Evolutionary conservation across 2,329 filamentous ascomycete genomes (phyloP).

Genomic region (Stachybotrys chartarum): DNA sequence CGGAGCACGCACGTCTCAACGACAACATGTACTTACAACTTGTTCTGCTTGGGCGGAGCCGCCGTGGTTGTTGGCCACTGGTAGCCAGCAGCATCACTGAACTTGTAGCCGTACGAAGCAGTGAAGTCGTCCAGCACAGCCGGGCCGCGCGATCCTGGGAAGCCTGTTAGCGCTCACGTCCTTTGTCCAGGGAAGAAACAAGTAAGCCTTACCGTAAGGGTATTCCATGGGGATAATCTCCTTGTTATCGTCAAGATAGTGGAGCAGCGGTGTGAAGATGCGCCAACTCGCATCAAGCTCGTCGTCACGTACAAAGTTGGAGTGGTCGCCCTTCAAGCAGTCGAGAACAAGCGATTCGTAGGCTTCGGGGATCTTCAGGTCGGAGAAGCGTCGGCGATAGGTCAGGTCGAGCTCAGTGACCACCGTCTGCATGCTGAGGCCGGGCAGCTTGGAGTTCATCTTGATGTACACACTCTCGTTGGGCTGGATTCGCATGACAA

Average conservation of each 20-base stretch:
- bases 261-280: conserved; percentile 93
- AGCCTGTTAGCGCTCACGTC: conserved; percentile 10
- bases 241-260: conserved; percentile 99
- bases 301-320: conserved; percentile 96
- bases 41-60: conserved; percentile 50
- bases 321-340: conserved; percentile 97
- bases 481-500: conserved; percentile 97
- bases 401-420: conserved; percentile 97
- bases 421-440: conserved; percentile 98
- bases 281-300: conserved; percentile 97
- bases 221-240: conserved; percentile 99
- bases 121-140: conserved; percentile 97
- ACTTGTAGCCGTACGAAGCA: conserved; percentile 96
- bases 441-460: conserved; percentile 99
- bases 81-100: conserved; percentile 92
- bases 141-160: conserved; percentile 83
- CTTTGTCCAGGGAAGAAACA: not conserved
- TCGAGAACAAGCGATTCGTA: conserved; percentile 98
- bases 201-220: conserved; percentile 72
- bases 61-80: conserved; percentile 83
- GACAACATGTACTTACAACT: conserved; percentile 57
- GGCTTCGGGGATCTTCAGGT: conserved; percentile 98
- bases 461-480: conserved; percentile 99
- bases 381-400: conserved; percentile 95
- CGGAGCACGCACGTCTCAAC: not conserved